Conservation (phyloP, 2,329 filamentous ascomycete species). For the Penicillium glabrum region DNA sequence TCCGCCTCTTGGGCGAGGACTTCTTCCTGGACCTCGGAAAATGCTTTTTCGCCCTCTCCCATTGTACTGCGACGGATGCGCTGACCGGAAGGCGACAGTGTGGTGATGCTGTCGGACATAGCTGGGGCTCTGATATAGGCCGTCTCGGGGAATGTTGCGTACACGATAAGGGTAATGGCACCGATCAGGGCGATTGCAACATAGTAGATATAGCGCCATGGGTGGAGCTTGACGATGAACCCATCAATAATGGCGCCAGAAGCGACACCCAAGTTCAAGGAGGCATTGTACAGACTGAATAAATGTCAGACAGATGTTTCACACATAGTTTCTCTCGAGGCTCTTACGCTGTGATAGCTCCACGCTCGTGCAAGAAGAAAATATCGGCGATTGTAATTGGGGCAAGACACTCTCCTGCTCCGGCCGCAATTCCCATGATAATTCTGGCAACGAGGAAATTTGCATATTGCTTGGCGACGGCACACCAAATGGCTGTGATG, state of each 20-base stretch:
- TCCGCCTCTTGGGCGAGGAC: background rate
- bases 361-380: conserved; percentile 58
- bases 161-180: conserved; percentile 6
- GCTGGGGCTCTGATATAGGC: conserved; percentile 6
- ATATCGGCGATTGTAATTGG: conserved; percentile 56
- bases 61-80: background rate
- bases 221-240: conserved; percentile 9
- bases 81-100: conserved; percentile 4
- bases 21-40: conserved; percentile 1
- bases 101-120: background rate
- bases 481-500: conserved; percentile 35
- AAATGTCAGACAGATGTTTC: background rate
- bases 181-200: conserved; percentile 11
- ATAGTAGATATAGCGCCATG: conserved; percentile 13
- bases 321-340: background rate
- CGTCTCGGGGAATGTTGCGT: conserved; percentile 9
- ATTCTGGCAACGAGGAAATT: conserved; percentile 46
- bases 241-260: conserved; percentile 8
- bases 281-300: conserved; percentile 7
- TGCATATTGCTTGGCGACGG: conserved; percentile 30
- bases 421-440: conserved; percentile 55
- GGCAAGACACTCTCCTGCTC: conserved; percentile 51
- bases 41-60: background rate
- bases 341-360: conserved; percentile 9
- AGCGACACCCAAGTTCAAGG: conserved; percentile 7